Evolutionary conservation across 2,329 filamentous ascomycete genomes (phyloP).

Genomic region (Penicillium brasilianum): DNA sequence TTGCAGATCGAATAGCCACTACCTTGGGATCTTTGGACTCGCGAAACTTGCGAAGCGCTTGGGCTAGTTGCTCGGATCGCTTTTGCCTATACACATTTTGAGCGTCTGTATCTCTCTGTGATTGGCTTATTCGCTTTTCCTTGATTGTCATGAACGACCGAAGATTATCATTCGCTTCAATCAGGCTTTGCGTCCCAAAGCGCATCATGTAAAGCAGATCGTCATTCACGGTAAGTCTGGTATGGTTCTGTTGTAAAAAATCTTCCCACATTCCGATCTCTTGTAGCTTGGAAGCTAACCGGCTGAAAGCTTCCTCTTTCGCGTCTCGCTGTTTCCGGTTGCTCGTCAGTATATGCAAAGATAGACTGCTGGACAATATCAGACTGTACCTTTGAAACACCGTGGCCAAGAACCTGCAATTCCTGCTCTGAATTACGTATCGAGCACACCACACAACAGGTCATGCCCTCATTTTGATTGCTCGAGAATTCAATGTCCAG

Average conservation of each 20-base stretch:
- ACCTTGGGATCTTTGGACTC: slow-evolving; percentile 2
- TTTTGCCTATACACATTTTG: neutral
- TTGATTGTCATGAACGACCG: neutral
- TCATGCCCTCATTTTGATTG: slow-evolving; percentile 2
- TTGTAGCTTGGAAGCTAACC: slow-evolving; percentile 4
- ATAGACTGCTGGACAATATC: neutral
- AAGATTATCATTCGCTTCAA: slow-evolving; percentile 6
- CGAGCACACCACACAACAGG: neutral
- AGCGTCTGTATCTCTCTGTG: neutral
- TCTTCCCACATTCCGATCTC: slow-evolving; percentile 6
- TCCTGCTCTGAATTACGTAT: neutral
- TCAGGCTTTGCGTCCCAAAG: slow-evolving; percentile 4
- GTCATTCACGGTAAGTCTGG: slow-evolving; percentile 9
- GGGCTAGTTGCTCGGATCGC: slow-evolving; percentile 4
- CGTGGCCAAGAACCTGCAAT: neutral
- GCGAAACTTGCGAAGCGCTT: slow-evolving; percentile 5
- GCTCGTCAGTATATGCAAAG: neutral
- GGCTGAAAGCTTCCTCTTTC: slow-evolving; percentile 4
- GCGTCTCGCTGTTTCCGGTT: slow-evolving; percentile 5
- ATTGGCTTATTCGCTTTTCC: neutral
- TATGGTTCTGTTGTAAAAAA: neutral
- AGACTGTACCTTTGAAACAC: neutral
- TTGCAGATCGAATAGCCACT: slow-evolving; percentile 7
- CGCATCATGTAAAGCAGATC: slow-evolving; percentile 11
- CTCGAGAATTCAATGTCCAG: slow-evolving; percentile 5